These are phyloP conservation scores for Lolium perenne DNA, from an alignment of 176 grass and related monocot species.

Conservation along the genomic window DNA sequence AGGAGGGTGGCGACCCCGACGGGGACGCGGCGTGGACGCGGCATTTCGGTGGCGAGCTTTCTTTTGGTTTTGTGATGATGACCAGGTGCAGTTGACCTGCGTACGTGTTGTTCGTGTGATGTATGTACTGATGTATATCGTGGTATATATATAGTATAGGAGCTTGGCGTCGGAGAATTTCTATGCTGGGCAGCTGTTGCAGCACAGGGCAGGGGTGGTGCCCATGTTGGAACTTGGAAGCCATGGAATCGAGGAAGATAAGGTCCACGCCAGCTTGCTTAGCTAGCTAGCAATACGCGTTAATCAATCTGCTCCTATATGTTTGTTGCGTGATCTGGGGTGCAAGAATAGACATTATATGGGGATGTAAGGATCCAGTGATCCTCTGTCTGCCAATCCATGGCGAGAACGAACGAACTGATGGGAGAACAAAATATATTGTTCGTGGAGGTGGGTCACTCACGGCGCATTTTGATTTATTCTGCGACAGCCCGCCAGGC, in stretches of 20 bases:
- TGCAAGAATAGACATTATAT: not conserved
- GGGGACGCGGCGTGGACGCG: slow-evolving; percentile 1
- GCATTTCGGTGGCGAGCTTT: not conserved
- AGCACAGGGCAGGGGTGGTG: slow-evolving; percentile 12
- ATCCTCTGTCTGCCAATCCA: not conserved
- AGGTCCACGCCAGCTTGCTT: slow-evolving; percentile 21
- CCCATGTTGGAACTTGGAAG: slow-evolving; percentile 40
- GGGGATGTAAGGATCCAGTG: no score
- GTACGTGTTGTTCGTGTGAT: not conserved
- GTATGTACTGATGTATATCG: no score
- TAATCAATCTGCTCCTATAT: slow-evolving; percentile 18
- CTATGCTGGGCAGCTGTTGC: not conserved
- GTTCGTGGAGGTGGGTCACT: not conserved
- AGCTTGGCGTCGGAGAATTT: not conserved
- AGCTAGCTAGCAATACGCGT: not conserved
- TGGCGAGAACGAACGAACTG: not conserved
- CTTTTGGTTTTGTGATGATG: not conserved
- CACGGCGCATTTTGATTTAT: not conserved
- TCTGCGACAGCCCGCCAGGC: not conserved
- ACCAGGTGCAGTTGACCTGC: not conserved
- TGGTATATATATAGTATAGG: not conserved
- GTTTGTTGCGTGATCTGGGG: not conserved
- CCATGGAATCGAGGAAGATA: not conserved
- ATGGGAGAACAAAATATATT: not conserved
- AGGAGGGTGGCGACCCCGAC: not conserved